A percentile compares a stretch with the other conserved stretches of the same genome.
Conservation (phyloP, 1,139 yeast species). For the Groenewaldozyma auringiensis region DNA sequence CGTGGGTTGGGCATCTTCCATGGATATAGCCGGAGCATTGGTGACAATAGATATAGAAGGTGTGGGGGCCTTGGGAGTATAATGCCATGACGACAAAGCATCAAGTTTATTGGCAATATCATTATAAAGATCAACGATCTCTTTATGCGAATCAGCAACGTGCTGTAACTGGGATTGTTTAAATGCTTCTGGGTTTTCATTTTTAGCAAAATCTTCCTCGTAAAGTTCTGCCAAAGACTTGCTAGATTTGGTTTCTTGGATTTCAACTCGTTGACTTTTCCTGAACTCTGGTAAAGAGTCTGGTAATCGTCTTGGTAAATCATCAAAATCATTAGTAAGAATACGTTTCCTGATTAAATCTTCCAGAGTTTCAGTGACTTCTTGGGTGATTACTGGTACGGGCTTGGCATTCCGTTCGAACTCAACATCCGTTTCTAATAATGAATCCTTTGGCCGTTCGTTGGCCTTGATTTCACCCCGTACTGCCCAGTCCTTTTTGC, state of each 20-base stretch:
- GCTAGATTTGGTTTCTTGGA: conserved; percentile 75
- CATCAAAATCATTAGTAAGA: conserved; percentile 69
- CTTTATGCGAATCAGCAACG: conserved; percentile 65
- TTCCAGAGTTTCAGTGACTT: conserved; percentile 76
- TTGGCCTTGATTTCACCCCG: conserved; percentile 83
- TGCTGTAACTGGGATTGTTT: conserved; percentile 47
- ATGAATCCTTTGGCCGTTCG: conserved; percentile 78
- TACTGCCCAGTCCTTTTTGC: conserved; percentile 89
- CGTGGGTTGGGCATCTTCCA: conserved; percentile 97
- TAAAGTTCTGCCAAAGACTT: conserved; percentile 89
- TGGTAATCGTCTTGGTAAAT: conserved; percentile 62
- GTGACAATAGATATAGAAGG: conserved; percentile 75
- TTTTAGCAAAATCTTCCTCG: conserved; percentile 67
- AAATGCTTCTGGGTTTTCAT: conserved; percentile 35
- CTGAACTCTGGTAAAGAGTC: conserved; percentile 54
- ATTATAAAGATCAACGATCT: conserved; percentile 59
- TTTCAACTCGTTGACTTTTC: conserved; percentile 43
- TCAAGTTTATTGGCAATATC: conserved; percentile 67
- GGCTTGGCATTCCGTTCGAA: conserved; percentile 73
- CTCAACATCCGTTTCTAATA: conserved; percentile 55
- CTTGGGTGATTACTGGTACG: conserved; percentile 89
- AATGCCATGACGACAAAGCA: conserved; percentile 85
- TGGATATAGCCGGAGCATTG: conserved; percentile 66
- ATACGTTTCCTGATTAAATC: conserved; percentile 82
- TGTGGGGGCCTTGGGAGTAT: conserved; percentile 83